Base-by-base conservation (phyloP, 768 basidiomycete species). In the Calocybe gangraenosa region DNA sequence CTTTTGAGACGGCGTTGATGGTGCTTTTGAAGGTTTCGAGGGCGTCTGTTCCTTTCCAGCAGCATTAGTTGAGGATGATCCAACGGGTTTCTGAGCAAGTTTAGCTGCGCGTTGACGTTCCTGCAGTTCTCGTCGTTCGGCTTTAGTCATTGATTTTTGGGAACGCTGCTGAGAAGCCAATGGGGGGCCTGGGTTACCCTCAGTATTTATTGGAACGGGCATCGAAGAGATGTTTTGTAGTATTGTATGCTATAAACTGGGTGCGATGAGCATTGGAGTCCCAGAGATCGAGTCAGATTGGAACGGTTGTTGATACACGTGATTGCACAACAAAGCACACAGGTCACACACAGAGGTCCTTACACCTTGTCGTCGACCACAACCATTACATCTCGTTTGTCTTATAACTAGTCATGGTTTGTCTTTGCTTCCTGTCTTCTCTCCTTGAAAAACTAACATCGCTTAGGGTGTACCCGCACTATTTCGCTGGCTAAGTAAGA, bases 401-500 rank as follows among this genome's bases (percentile, higher is more conserved):
- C 22, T 28, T n/a, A 21, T n/a, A 10, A 6, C 20, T 46, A 33
- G 20, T 44, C 32, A 51, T 41, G 40, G 47, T 46, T n/a, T 25
- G 34, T 33, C 6, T 19, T 43, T 28, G 32, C 31, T 10, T 36
- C 30, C 40, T 15, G 3, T 18, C 9, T 7, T 3, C 19, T 9
- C 10, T 18, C n/a, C 19, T 17, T 7, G 11, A 23, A 9, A 18
- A 23, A 31, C 34, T 53, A 18, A 53, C 41, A 44, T 40, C 45
- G 13, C 42, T 38, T 49, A 95, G 94, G 94, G 94, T 82, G 94
- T 97, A 51, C 94, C 94, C 49, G 95, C 95, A 37, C 78, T 97
- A 51, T 98, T 98, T 70, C 84, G 95, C 61, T 99, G 95, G 94
- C 76, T 98, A 48, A 96, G 92, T 64, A 94, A 87, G 74, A 97